Evolutionary conservation across 106 monocot genomes (phyloP).

Genomic region (Phalaenopsis equestris): DNA sequence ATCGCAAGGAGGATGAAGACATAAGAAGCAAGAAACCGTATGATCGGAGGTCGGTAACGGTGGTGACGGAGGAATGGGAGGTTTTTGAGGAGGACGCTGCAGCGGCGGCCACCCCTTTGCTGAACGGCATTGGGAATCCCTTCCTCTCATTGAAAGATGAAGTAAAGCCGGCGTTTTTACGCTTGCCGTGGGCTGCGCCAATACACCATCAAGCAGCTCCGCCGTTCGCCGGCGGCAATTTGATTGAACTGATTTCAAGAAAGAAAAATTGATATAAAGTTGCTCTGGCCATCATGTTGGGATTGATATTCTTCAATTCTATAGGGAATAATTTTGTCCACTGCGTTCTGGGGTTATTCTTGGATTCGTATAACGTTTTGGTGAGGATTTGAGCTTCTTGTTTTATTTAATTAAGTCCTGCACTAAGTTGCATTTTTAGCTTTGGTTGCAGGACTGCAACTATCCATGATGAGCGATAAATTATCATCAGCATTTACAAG

Average conservation of each 20-base stretch:
- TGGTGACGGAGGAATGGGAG: slow-evolving; percentile 64
- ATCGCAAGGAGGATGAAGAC: background rate
- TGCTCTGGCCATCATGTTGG: background rate
- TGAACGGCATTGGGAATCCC: slow-evolving; percentile 7
- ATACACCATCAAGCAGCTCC: background rate
- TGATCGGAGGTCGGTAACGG: slow-evolving; percentile 10
- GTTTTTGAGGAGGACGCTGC: slow-evolving; percentile 41
- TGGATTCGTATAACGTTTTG: background rate
- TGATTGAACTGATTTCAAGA: slow-evolving; percentile 25
- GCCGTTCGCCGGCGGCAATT: slow-evolving; percentile 5
- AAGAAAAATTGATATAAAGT: background rate
- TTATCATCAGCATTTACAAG: too few relatives aligned
- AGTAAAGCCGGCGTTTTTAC: background rate
- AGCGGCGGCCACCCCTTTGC: background rate
- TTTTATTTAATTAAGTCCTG: background rate
- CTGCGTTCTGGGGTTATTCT: too few relatives aligned
- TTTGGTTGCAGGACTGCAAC: too few relatives aligned
- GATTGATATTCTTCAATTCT: background rate
- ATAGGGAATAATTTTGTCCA: background rate
- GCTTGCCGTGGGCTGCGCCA: background rate
- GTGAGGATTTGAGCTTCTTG: background rate
- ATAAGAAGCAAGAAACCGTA: background rate
- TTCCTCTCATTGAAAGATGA: slow-evolving; percentile 1
- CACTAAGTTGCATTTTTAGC: too few relatives aligned
- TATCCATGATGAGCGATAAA: too few relatives aligned